A percentile compares a stretch with the other conserved stretches of the same genome.
Evolutionary conservation across 108 stramenopile genomes (phyloP).

Genomic region (Cyclostephanos invisitatus): DNA sequence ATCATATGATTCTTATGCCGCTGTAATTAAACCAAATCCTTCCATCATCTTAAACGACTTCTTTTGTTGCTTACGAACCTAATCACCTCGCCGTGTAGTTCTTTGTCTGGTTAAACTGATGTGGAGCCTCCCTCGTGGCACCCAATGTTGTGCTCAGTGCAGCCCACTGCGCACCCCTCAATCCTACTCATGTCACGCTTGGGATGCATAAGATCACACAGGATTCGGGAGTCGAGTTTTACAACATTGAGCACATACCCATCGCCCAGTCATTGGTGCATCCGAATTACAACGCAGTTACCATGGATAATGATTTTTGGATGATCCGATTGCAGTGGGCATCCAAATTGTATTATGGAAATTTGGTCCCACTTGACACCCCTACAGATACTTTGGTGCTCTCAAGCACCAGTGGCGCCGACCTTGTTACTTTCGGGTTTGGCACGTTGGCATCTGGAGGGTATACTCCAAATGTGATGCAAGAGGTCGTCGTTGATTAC

Average conservation of each 20-base stretch:
- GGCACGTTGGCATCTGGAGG: constrained; percentile 6
- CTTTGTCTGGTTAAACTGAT: neutral
- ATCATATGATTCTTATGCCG: too few species aligned
- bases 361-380: neutral
- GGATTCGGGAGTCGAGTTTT: neutral
- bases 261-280: neutral
- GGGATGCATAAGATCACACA: constrained; percentile 1
- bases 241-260: constrained; percentile 9
- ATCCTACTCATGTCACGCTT: neutral
- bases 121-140: neutral
- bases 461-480: neutral
- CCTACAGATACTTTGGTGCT: neutral
- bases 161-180: neutral
- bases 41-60: too few species aligned
- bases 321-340: neutral
- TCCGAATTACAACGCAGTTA: neutral
- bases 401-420: neutral
- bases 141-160: neutral
- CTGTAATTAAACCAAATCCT: too few species aligned
- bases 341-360: neutral
- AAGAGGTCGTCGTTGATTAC: constrained; percentile 4
- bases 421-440: constrained; percentile 2
- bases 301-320: neutral
- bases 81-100: neutral
- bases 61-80: too few species aligned